A percentile compares a stretch with the other conserved stretches of the same genome.
Evolutionary conservation across 768 basidiomycete genomes (phyloP).

Genomic region (Pleurotus eryngii): DNA sequence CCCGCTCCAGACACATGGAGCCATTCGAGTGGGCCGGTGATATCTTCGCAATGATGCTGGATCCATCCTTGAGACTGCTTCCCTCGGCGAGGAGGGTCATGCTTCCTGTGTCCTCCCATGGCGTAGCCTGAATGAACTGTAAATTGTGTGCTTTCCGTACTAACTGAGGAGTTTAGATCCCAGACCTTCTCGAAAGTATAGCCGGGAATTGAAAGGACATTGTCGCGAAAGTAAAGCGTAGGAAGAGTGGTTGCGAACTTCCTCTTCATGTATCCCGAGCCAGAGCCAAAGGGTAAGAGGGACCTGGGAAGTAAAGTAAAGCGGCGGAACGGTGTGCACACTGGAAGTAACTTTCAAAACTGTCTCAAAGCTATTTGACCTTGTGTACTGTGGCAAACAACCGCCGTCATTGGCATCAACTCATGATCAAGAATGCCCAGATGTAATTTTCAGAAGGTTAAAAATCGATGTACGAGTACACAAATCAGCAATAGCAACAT

Average conservation of each 20-base stretch:
- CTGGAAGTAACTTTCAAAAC: neutral
- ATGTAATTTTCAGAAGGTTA: neutral
- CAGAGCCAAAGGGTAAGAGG: neutral
- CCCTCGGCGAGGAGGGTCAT: conserved; percentile 69
- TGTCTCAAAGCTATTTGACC: neutral
- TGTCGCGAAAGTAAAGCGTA: conserved; percentile 56
- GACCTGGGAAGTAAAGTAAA: no score
- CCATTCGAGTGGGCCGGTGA: conserved; percentile 70
- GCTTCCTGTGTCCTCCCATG: conserved; percentile 74
- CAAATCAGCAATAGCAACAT: conserved; percentile 10
- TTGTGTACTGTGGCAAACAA: conserved; percentile 2
- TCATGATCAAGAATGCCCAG: neutral
- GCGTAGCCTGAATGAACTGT: conserved; percentile 39
- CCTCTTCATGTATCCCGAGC: conserved; percentile 38
- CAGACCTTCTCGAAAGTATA: conserved; percentile 69
- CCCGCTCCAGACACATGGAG: conserved; percentile 68
- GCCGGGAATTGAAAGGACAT: conserved; percentile 62
- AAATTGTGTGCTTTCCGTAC: neutral
- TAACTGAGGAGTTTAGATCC: conserved; percentile 1
- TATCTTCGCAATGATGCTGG: conserved; percentile 69
- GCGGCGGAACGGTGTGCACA: no score
- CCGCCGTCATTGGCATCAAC: conserved; percentile 12
- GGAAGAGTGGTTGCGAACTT: conserved; percentile 57
- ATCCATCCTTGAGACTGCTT: conserved; percentile 65
- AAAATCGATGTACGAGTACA: conserved; percentile 19